Percentiles rank a stretch among this genome's conserved stretches.
These are phyloP conservation scores for Gonium pectorale DNA, from an alignment of 139 green algal genomes.

Conservation along the genomic window DNA sequence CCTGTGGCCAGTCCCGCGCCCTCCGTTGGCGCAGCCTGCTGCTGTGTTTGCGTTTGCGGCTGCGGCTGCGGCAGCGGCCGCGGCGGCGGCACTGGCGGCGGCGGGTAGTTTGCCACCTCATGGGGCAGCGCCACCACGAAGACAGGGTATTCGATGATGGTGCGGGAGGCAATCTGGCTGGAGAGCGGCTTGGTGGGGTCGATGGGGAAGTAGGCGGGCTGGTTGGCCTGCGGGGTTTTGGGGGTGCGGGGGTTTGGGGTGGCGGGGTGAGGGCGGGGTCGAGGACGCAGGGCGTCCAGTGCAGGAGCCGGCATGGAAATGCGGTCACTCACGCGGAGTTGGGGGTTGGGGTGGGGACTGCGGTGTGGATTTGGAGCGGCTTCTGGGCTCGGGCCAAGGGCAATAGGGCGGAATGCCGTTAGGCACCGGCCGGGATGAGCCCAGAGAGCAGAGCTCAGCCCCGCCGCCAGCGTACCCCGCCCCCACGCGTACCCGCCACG, in stretches of 20 bases:
- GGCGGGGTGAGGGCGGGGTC: too few relatives aligned
- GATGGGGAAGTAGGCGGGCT: constrained; percentile 55
- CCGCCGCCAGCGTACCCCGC: too few relatives aligned
- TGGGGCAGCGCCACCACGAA: constrained; percentile 54
- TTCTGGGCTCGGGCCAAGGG: too few relatives aligned
- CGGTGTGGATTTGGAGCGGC: too few relatives aligned
- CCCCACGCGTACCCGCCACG: neutral
- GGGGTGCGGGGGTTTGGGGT: too few relatives aligned
- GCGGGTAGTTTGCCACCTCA: constrained; percentile 34
- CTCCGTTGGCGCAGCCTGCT: neutral
- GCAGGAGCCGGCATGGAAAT: too few relatives aligned
- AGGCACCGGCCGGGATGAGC: too few relatives aligned
- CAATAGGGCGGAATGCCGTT: too few relatives aligned
- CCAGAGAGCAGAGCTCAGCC: neutral
- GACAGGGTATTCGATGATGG: constrained; percentile 66
- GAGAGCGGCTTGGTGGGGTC: constrained; percentile 45
- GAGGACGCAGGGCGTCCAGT: too few relatives aligned
- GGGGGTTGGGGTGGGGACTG: too few relatives aligned
- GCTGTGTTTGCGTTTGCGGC: neutral
- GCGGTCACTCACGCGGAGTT: neutral
- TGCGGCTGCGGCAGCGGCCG: neutral
- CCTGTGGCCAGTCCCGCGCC: too few relatives aligned
- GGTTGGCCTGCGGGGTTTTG: constrained; percentile 72
- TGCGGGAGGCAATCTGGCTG: constrained; percentile 54
- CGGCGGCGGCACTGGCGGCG: neutral